Evolutionary conservation across 1,139 yeast genomes (phyloP).

Genomic region (Pichia norvegensis): DNA sequence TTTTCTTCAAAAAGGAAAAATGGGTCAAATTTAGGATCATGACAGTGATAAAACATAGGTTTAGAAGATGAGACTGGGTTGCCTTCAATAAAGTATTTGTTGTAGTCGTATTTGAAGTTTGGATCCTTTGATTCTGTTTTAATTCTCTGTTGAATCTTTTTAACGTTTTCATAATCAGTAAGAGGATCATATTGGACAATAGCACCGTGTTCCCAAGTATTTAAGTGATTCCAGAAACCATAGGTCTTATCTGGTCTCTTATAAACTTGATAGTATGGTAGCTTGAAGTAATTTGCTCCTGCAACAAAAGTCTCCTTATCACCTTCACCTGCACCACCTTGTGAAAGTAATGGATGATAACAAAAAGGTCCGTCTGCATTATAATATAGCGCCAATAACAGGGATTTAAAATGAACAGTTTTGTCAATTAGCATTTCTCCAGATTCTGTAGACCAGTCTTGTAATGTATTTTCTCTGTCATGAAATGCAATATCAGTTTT

Average conservation of each 20-base stretch:
- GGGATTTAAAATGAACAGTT: conserved; percentile 39
- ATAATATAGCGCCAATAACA: conserved; percentile 48
- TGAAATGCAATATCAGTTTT: conserved; percentile 33
- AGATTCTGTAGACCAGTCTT: conserved; percentile 55
- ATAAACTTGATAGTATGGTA: conserved; percentile 49
- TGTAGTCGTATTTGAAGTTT: conserved; percentile 21
- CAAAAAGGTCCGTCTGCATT: conserved; percentile 48
- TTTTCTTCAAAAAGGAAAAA: conserved; percentile 20
- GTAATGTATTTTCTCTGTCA: conserved; percentile 48
- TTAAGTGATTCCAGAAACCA: conserved; percentile 24
- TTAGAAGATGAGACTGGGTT: conserved; percentile 22
- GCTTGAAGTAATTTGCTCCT: conserved; percentile 45
- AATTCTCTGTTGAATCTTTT: conserved; percentile 21
- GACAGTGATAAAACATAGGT: conserved; percentile 35
- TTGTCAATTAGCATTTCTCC: conserved; percentile 54
- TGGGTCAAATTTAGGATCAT: conserved; percentile 35
- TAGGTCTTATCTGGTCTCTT: conserved; percentile 25
- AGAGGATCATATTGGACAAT: conserved; percentile 38
- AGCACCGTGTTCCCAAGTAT: conserved; percentile 31
- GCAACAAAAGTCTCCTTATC: conserved; percentile 59
- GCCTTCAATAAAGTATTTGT: conserved; percentile 17
- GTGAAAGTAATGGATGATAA: conserved; percentile 46
- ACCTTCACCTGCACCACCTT: conserved; percentile 55
- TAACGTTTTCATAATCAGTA: conserved; percentile 29
- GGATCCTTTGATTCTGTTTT: conserved; percentile 15